Base-by-base conservation (phyloP, 75 land plant species). In the Picea glauca region DNA sequence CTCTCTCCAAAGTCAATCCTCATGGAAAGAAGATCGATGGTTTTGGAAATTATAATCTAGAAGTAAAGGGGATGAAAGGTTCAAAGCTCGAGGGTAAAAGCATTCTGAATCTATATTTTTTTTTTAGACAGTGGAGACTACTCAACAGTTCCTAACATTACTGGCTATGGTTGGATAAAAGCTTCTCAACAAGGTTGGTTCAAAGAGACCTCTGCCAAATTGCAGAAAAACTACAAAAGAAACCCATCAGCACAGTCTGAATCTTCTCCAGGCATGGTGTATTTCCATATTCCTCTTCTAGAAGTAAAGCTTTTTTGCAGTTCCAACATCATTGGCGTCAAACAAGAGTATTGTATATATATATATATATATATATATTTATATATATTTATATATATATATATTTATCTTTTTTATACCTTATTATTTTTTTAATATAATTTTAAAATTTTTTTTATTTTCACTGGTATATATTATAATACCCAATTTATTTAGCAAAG, bases 101-200 rank as follows among this genome's bases (percentile, higher is more conserved):
- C 38, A 84, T 87, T 63, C 83, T 93, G 31, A 95, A 95, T 74
- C 88, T 95, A 13, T 95, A 93, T 66, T 84, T 95, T 72, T 66
- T 84, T 95, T 72, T 46, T 95, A 59, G 98, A 95, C 60, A 95
- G 98, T 78, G 98, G 96, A 9, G 96, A 93, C 77, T 88, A 95
- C 78, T 90, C 93, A 26, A 88, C 85, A 0, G 89, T 87, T 59
- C 78, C 93, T 4, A 58, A 74, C n/a, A 79, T 93, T 32, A 62
- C 70, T 40, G 92, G 94, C 3, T 95, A 95, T 86, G 96, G 88
- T 20, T 95, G 98, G 96, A 89, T 95, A 56, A 93, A 91, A 58
- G 75, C 85, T 13, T 90, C 90, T 38, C 98, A 95, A 77, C 90
- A 90, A 80, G n/a, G 77, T 9, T 95, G 96, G 98, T 87, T 93